These are phyloP conservation scores for Zasmidium angulare DNA, from an alignment of 2,329 filamentous ascomycete genomes.

Conservation along the genomic window DNA sequence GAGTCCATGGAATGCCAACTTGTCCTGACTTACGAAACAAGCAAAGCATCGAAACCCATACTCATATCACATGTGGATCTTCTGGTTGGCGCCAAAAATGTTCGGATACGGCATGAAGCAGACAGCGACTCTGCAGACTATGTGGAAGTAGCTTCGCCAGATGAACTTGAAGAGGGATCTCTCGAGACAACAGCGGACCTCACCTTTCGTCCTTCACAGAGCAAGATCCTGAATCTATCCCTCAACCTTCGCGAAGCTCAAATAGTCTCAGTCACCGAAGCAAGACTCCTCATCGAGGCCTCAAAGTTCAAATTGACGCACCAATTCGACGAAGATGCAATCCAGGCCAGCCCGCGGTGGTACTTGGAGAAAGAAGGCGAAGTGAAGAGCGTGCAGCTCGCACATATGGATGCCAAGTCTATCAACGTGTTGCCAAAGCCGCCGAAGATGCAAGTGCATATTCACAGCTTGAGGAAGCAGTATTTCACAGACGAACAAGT, in stretches of 20 bases:
- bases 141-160: background rate
- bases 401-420: constrained; percentile 50
- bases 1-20: constrained; percentile 59
- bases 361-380: constrained; percentile 14
- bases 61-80: constrained; percentile 22
- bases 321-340: constrained; percentile 46
- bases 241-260: constrained; percentile 79
- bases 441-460: constrained; percentile 79
- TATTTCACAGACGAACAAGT: constrained; percentile 86
- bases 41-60: constrained; percentile 21
- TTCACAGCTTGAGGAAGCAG: constrained; percentile 63
- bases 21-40: constrained; percentile 49
- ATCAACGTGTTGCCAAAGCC: constrained; percentile 82
- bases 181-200: constrained; percentile 16
- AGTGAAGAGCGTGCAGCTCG: constrained; percentile 18
- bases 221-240: constrained; percentile 64
- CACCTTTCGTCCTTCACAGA: constrained; percentile 7
- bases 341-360: constrained; percentile 15
- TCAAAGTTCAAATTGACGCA: constrained; percentile 68
- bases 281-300: constrained; percentile 63
- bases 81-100: constrained; percentile 16
- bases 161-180: constrained; percentile 16
- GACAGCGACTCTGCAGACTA: background rate
- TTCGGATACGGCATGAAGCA: constrained; percentile 18
- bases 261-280: constrained; percentile 65